Evolutionary conservation across 495 filamentous ascomycete species (phyloP), one percentile per base, ranked within the genome.

Genomic region (Gamarada debralockiae): DNA sequence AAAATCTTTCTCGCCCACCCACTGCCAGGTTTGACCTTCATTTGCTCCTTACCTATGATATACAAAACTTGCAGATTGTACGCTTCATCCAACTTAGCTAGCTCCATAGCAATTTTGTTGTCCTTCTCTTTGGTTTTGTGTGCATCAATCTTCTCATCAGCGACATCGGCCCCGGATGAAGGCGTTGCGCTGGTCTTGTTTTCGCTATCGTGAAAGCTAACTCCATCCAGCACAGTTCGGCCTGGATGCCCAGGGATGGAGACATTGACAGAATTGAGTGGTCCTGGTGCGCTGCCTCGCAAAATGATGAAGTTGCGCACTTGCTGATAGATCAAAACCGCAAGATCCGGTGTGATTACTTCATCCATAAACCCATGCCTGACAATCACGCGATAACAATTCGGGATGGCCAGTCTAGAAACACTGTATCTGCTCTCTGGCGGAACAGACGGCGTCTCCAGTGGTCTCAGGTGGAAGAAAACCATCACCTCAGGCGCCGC

Each of bases 41-140:
- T 75, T 68, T 87, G 75, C 55, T 88, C 85, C 61, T 89, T 89
- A n/a, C 85, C 85, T 3, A 88, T 70, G 25, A 89, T 75, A 56
- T 89, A 87, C 36, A 87, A 63, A 21, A 85, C 73, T 53, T 83
- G 79, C 20, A 72, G 71, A 6, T 72, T 70, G 56, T 77, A 86
- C 2, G 83, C 82, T 7, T 46, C 13, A 3, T 55, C 52, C 8
- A 55, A 36, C 18, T 18, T 55, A 2, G 27, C 45, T 13, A 55
- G 23, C 31, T 55, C 52, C 3, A 8, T 22, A 18, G 15, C 20
- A 14, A 34, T 34, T 39, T 22, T 14, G n/a, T 37, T 37, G 5
- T 29, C 27, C 27, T 29, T 29, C 5, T 5, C 4, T 29, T 10
- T 29, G 5, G 27, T 29, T 10, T 29, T 10, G 27, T 4, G 5